Percentiles rank a stretch among this genome's conserved stretches.
Evolutionary conservation across 352 stramenopile genomes (phyloP).

Genomic region (Plasmopara halstedii): DNA sequence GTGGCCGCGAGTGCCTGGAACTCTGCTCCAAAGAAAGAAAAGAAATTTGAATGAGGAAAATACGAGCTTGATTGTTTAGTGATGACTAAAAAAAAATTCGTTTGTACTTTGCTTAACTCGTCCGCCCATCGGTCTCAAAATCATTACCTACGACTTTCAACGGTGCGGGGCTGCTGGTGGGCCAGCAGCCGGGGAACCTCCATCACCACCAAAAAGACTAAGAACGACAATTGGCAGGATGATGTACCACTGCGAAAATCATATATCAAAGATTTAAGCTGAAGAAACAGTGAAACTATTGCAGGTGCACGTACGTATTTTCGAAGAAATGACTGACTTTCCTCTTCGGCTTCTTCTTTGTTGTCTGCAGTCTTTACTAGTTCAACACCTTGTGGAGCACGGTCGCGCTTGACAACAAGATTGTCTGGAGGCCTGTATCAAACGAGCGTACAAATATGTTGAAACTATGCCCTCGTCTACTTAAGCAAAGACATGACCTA

Average conservation of each 20-base stretch:
- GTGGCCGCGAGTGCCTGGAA: constrained; percentile 34
- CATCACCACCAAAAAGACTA: constrained; percentile 57
- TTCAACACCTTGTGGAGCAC: constrained; percentile 61
- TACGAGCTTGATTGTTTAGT: constrained; percentile 25
- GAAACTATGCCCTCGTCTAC: neutral
- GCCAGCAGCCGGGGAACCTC: constrained; percentile 27
- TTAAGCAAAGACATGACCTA: constrained; percentile 19
- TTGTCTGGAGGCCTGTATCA: constrained; percentile 51
- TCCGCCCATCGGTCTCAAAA: no score
- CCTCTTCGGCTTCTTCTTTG: constrained; percentile 47
- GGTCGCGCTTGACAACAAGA: constrained; percentile 48
- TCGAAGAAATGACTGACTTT: constrained; percentile 73
- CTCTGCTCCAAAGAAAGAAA: constrained; percentile 7
- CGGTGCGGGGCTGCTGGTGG: constrained; percentile 8
- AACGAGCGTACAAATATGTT: neutral
- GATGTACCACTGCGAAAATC: constrained; percentile 65
- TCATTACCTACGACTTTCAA: constrained; percentile 23
- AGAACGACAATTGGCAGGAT: constrained; percentile 74
- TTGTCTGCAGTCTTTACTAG: constrained; percentile 54
- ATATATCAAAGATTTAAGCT: constrained; percentile 7
- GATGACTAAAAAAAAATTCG: neutral
- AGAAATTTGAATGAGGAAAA: constrained; percentile 16
- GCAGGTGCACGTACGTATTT: constrained; percentile 62
- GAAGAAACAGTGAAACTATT: neutral
- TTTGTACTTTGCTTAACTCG: neutral